Conservation (phyloP, 2,329 filamentous ascomycete species). For the Calonectria montana region DNA sequence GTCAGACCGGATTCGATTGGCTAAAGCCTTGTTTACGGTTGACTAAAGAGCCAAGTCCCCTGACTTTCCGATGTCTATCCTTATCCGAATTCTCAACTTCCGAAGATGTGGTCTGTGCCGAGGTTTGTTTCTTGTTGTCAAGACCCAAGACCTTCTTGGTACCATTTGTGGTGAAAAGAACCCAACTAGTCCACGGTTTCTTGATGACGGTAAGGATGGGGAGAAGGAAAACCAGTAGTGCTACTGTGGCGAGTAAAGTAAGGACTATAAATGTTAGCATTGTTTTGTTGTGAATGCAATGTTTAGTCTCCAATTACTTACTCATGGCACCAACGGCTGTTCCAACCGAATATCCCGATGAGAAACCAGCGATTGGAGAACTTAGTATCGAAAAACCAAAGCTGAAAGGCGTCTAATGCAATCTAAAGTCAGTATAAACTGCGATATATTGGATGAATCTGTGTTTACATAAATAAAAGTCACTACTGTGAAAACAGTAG, state of each 20-base stretch:
- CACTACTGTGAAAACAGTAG: conserved; percentile 1
- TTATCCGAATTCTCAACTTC: not conserved
- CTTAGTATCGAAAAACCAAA: not conserved
- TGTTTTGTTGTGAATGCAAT: not conserved
- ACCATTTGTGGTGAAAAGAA: not conserved
- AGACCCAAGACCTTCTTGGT: not conserved
- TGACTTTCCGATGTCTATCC: not conserved
- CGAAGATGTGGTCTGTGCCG: not conserved
- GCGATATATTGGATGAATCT: not conserved
- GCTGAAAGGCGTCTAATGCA: not conserved
- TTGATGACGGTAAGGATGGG: not conserved
- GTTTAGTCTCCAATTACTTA: not conserved
- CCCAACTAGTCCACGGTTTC: not conserved
- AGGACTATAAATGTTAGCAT: not conserved
- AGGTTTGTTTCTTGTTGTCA: not conserved
- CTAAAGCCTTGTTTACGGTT: not conserved
- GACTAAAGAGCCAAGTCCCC: not conserved
- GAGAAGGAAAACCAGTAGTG: not conserved
- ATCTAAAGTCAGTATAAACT: not conserved
- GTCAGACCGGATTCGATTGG: not conserved
- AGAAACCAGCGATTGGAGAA: not conserved
- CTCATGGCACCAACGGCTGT: not conserved
- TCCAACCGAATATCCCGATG: not conserved
- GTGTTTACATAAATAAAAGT: not conserved
- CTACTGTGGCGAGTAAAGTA: not conserved